A percentile compares a stretch with the other conserved stretches of the same genome.
phyloP scores from a whole-genome alignment of 306 rosid species.

The Vachellia pachyceras region DNA sequence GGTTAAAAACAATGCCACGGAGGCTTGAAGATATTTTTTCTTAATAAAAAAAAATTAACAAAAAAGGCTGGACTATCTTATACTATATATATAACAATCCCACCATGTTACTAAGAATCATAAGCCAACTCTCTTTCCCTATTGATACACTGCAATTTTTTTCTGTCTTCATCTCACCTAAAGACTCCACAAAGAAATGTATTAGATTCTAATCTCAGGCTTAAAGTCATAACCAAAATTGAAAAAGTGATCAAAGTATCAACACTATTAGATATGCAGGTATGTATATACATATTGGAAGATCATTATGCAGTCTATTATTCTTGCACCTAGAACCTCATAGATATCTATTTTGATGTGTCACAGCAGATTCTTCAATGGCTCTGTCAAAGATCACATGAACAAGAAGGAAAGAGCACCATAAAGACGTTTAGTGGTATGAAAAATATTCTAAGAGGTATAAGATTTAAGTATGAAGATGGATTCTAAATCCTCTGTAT shows the following conservation, averaged over 20 bases:
- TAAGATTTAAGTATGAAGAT: no score
- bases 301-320: background rate
- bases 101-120: conserved; percentile 55
- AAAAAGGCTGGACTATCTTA: conserved; percentile 41
- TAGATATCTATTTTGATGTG: conserved; percentile 8
- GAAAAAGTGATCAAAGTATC: background rate
- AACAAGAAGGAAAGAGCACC: conserved; percentile 41
- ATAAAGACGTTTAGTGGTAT: conserved; percentile 47
- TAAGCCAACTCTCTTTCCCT: conserved; percentile 54
- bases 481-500: background rate
- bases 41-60: conserved; percentile 4
- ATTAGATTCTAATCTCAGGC: conserved; percentile 49
- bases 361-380: conserved; percentile 58
- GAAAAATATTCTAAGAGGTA: background rate
- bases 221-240: background rate
- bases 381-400: conserved; percentile 45
- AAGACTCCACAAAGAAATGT: conserved; percentile 29
- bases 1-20: conserved; percentile 52
- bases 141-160: conserved; percentile 48
- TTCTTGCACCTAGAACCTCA: conserved; percentile 23
- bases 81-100: conserved; percentile 23
- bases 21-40: conserved; percentile 35
- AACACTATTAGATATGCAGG: conserved; percentile 30
- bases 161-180: conserved; percentile 50
- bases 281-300: background rate